These are phyloP conservation scores for Coriaria nepalensis DNA, from an alignment of 306 rosid genomes.

Conservation along the genomic window DNA sequence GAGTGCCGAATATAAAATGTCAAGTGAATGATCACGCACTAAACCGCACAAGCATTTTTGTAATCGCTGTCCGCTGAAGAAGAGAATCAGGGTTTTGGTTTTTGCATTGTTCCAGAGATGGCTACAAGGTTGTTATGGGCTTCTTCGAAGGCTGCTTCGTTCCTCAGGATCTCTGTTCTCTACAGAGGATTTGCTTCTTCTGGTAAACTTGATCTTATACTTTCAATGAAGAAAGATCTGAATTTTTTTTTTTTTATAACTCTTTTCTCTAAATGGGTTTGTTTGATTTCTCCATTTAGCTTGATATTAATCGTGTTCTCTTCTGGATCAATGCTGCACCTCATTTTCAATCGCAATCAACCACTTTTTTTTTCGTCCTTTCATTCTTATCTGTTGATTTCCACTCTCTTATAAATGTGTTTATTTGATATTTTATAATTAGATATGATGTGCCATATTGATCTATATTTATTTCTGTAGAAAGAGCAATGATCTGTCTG, in stretches of 20 bases:
- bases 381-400: constrained; percentile 1
- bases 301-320: constrained; percentile 1
- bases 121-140: constrained; percentile 70
- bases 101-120: constrained; percentile 22
- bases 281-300: constrained; percentile 6
- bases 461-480: too few relatives aligned
- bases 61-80: too few relatives aligned
- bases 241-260: neutral
- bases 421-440: too few relatives aligned
- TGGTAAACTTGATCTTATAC: constrained; percentile 17
- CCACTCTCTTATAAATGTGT: too few relatives aligned
- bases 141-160: constrained; percentile 55
- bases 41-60: too few relatives aligned
- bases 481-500: too few relatives aligned
- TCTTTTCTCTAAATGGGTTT: neutral
- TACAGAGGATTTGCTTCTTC: constrained; percentile 45
- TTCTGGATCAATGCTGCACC: constrained; percentile 1
- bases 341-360: neutral
- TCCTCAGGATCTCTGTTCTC: constrained; percentile 47
- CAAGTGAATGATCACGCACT: too few relatives aligned
- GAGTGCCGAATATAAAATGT: too few relatives aligned
- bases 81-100: neutral
- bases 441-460: too few relatives aligned
- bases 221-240: constrained; percentile 9
- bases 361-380: neutral